Conservation (phyloP, 306 rosid genomes). For the Pyrus communis region DNA sequence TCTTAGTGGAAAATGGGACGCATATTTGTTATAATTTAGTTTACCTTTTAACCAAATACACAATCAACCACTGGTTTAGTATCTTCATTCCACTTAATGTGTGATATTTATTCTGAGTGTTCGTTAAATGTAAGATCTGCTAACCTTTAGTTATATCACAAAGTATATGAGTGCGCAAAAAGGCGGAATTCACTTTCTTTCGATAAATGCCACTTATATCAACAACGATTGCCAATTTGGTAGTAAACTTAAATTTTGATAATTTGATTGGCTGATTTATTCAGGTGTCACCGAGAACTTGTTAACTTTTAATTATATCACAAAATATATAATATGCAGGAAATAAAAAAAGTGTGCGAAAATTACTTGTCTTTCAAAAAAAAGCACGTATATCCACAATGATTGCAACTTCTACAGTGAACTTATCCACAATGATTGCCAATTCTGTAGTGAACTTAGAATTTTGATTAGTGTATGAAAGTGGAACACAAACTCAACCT, state of each 20-base stretch:
- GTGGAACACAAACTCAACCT: background rate
- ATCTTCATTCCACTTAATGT: too few relatives aligned
- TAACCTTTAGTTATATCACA: background rate
- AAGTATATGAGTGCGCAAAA: too few relatives aligned
- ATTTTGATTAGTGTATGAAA: background rate
- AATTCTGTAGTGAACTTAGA: too few relatives aligned
- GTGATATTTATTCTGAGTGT: background rate
- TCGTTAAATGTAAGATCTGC: too few relatives aligned
- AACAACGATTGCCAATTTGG: background rate
- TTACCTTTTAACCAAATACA: background rate
- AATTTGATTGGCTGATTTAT: background rate
- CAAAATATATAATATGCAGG: too few relatives aligned
- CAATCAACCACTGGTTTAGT: background rate
- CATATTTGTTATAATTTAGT: too few relatives aligned
- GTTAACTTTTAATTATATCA: too few relatives aligned
- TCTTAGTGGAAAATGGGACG: background rate
- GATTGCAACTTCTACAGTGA: too few relatives aligned
- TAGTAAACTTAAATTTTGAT: background rate
- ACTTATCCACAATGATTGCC: too few relatives aligned
- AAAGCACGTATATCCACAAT: too few relatives aligned
- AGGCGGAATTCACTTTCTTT: background rate
- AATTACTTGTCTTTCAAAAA: too few relatives aligned
- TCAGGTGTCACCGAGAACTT: too few relatives aligned
- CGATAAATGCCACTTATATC: background rate
- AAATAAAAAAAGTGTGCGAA: fast-evolving